Percentiles rank a stretch among this genome's conserved stretches.
Evolutionary conservation across 2,329 filamentous ascomycete species (phyloP).

Genomic region (Hymenoscyphus fructigenus): DNA sequence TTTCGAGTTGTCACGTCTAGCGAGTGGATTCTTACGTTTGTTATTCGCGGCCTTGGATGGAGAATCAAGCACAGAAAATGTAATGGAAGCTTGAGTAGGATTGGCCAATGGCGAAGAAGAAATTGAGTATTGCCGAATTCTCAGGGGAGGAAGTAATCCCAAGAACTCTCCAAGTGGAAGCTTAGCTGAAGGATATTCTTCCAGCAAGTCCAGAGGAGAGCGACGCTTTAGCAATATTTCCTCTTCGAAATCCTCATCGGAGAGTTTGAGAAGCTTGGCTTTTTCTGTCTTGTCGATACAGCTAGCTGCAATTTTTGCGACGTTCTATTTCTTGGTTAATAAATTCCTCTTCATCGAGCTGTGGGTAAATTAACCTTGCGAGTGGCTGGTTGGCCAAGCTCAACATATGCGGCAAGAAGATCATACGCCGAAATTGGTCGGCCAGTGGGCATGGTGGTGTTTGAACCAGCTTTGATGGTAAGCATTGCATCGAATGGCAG

Average conservation of each 20-base stretch:
- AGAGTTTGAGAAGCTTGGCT: slow-evolving; percentile 41
- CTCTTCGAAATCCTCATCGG: slow-evolving; percentile 34
- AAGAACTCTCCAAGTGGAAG: slow-evolving; percentile 68
- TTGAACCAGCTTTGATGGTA: slow-evolving; percentile 44
- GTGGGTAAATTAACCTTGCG: slow-evolving; percentile 39
- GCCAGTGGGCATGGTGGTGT: slow-evolving; percentile 44
- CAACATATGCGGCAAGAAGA: slow-evolving; percentile 57
- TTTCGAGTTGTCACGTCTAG: not conserved
- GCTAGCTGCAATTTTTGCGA: slow-evolving; percentile 49
- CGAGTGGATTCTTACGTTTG: slow-evolving; percentile 33
- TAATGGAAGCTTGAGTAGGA: slow-evolving; percentile 52
- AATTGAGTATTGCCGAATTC: slow-evolving; percentile 76
- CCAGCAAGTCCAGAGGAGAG: slow-evolving; percentile 68
- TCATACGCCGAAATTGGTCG: slow-evolving; percentile 51
- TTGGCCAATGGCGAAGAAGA: slow-evolving; percentile 66
- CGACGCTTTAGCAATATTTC: slow-evolving; percentile 49
- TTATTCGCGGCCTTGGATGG: slow-evolving; percentile 35
- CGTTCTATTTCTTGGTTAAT: slow-evolving; percentile 34
- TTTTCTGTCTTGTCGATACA: slow-evolving; percentile 45
- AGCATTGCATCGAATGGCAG: slow-evolving; percentile 59
- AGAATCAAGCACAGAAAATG: slow-evolving; percentile 55
- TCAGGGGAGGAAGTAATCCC: slow-evolving; percentile 72
- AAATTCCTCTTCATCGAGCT: too few species aligned
- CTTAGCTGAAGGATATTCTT: slow-evolving; percentile 57
- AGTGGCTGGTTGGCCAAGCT: slow-evolving; percentile 58